Conservation (phyloP, 345 rosid species). For the Murraya koenigii region DNA sequence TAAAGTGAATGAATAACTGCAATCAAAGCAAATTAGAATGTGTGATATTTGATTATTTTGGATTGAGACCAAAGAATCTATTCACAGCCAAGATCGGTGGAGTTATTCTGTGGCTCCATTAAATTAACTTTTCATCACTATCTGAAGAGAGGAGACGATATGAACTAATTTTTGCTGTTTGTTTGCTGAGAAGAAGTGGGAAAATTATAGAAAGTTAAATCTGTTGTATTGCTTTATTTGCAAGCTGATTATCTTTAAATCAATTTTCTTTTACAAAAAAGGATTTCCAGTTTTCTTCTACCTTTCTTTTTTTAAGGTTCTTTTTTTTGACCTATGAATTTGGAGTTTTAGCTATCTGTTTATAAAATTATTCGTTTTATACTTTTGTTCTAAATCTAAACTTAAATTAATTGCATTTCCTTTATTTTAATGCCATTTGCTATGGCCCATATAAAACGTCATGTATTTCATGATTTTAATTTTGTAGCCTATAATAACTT, state of each 20-base stretch:
- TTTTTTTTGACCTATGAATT: neutral
- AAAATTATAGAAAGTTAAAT: neutral
- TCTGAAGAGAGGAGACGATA: neutral
- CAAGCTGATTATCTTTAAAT: neutral
- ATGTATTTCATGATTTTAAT: neutral
- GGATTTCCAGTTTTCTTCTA: neutral
- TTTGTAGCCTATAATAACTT: neutral
- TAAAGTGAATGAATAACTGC: neutral
- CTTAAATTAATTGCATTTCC: neutral
- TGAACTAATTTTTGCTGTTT: neutral
- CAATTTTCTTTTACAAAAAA: neutral
- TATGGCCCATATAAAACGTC: neutral
- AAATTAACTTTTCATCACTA: neutral
- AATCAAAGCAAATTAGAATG: neutral
- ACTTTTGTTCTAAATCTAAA: neutral
- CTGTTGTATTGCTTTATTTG: neutral
- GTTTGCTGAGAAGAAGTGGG: neutral
- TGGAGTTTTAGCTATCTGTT: neutral
- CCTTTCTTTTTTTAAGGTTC: neutral
- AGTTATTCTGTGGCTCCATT: neutral
- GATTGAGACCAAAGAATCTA: neutral
- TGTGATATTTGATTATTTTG: neutral
- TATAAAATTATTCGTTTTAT: neutral
- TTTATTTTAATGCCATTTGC: neutral
- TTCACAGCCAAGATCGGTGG: neutral